Base-by-base conservation (phyloP, 2,329 filamentous ascomycete genomes). In the Colletotrichum shisoi region DNA sequence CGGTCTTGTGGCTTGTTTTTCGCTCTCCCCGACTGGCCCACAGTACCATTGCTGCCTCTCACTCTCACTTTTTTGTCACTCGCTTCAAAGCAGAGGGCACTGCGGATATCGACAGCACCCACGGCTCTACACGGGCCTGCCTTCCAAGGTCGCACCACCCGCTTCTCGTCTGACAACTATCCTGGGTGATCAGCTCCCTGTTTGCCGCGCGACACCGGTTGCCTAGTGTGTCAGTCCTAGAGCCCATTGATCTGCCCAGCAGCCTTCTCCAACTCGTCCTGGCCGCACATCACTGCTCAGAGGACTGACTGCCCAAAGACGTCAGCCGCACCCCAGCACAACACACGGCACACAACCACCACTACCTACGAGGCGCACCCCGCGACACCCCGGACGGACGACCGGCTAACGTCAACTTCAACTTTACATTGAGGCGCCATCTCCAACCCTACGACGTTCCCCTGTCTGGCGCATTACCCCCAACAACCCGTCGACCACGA, bases 1-100 rank as follows among this genome's bases (percentile, higher is more conserved):
- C 62, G 40, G 40, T 64, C 62, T 63, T 69, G 66, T 69, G 66
- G 66, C 66, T 69, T 69, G 58, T 48, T 49, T 44, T 44, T 64
- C 65, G 64, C 64, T 67, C 61, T 67, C 64, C 40, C 54, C 60
- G 54, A 21, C 61, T 39, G 37, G 21, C 48, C 34, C 49, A 45
- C 57, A n/a, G n/a, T 62, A 45, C 11, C 13, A 51, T 60, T 52
- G 24, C 52, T 54, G 51, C 49, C 24, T 56, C 60, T 40, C 53
- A 37, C 19, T 34, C 37, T 54, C 62, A 34, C 31, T 34, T 8
- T 51, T 45, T 62, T 44, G 21, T 40, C 60, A 46, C 42, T 37
- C 44, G 19, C 27, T 44, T 19, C 42, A 56, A 44, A n/a, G 27
- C 59, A 11, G 44, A 46, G 31, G 11, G 15, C 54, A 44, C 54